Percentiles rank a stretch among this genome's conserved stretches.
Conservation (phyloP, 2,329 filamentous ascomycete genomes). For the Diaporthe citrichinensis region DNA sequence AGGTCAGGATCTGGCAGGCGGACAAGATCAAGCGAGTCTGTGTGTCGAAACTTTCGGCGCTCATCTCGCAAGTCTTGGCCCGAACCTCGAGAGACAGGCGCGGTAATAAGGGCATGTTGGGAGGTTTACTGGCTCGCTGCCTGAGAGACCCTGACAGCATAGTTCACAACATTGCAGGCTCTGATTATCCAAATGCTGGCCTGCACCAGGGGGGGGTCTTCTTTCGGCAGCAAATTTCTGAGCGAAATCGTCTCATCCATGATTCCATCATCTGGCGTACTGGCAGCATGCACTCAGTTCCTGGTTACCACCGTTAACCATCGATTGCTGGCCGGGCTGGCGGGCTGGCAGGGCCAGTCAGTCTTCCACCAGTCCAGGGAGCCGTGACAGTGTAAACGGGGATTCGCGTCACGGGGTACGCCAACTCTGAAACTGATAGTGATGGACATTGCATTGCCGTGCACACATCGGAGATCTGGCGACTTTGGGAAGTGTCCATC, state of each 20-base stretch:
- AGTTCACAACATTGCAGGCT: background rate
- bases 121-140: background rate
- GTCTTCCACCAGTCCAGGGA: background rate
- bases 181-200: background rate
- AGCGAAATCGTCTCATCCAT: conserved; percentile 3
- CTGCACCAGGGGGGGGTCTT: background rate
- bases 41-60: conserved; percentile 24
- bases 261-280: background rate
- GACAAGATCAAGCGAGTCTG: conserved; percentile 13
- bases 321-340: background rate
- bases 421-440: conserved; percentile 41
- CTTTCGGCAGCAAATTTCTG: background rate
- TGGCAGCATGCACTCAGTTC: background rate
- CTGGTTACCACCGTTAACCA: background rate
- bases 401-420: conserved; percentile 37
- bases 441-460: conserved; percentile 41
- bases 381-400: conserved; percentile 5
- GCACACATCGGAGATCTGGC: conserved; percentile 41
- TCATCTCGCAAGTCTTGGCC: conserved; percentile 20
- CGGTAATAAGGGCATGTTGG: background rate
- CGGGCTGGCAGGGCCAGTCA: conserved; percentile 17
- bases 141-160: background rate
- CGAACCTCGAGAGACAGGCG: conserved; percentile 20
- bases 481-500: conserved; percentile 39
- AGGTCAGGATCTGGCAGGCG: conserved; percentile 20